Evolutionary conservation across 2,329 filamentous ascomycete genomes (phyloP).

Genomic region (Cercospora zeae-maydis): DNA sequence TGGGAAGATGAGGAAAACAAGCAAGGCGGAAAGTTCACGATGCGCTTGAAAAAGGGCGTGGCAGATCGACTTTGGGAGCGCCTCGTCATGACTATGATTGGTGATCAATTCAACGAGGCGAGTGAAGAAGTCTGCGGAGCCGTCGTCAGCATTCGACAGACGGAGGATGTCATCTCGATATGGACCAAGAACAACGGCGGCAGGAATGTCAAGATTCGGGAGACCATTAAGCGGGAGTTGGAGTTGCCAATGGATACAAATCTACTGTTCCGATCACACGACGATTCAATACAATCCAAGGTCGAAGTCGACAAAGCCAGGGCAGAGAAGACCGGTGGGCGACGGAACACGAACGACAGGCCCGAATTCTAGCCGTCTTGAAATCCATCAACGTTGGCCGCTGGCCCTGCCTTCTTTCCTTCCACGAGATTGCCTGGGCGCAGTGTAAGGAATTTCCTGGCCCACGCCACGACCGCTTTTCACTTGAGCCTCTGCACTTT

Average conservation of each 20-base stretch:
- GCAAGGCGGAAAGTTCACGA: conserved; percentile 94
- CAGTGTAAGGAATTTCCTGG: background rate
- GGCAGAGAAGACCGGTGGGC: conserved; percentile 60
- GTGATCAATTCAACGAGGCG: conserved; percentile 90
- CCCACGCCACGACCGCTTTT: background rate
- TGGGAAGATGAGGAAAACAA: conserved; percentile 99
- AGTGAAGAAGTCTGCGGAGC: conserved; percentile 92
- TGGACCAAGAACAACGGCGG: conserved; percentile 95
- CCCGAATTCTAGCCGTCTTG: background rate
- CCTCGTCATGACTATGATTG: conserved; percentile 81
- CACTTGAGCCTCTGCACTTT: background rate
- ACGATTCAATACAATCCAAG: conserved; percentile 89
- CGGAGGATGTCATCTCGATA: conserved; percentile 95
- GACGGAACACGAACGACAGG: conserved; percentile 39
- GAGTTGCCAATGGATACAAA: conserved; percentile 83
- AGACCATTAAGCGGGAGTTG: conserved; percentile 89
- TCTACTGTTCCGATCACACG: conserved; percentile 93
- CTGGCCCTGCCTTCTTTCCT: background rate
- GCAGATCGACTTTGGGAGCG: conserved; percentile 97
- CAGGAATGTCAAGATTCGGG: conserved; percentile 94
- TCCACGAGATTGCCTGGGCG: background rate
- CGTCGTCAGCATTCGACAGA: conserved; percentile 88
- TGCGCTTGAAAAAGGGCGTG: conserved; percentile 94
- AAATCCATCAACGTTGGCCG: background rate
- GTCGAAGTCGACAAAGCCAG: conserved; percentile 87